phyloP scores from a whole-genome alignment of 139 green algal genomes.

The Tetraselmis chui region DNA sequence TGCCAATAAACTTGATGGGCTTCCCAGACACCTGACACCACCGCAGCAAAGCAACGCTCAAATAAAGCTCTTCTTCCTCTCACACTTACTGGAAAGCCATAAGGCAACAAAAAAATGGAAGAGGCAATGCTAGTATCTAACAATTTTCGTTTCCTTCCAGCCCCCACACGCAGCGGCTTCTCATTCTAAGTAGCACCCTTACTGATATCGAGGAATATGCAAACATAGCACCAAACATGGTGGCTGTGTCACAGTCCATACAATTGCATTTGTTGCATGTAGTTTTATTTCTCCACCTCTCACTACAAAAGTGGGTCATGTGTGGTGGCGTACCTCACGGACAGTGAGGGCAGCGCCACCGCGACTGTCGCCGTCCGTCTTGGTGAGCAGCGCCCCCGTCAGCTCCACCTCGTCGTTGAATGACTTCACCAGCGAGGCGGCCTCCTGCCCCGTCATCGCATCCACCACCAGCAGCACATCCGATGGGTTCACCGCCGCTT shows the following conservation, averaged over 20 bases:
- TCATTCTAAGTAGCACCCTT: neutral
- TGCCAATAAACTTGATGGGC: constrained; percentile 98
- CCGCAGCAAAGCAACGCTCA: constrained; percentile 4
- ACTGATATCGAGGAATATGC: too few species aligned
- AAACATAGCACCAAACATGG: too few species aligned
- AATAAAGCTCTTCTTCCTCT: too few species aligned
- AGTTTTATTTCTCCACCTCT: constrained; percentile 3
- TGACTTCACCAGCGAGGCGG: constrained; percentile 74
- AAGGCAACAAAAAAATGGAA: too few species aligned
- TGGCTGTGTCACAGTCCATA: too few species aligned
- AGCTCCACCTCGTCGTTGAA: constrained; percentile 78
- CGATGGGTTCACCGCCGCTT: constrained; percentile 64
- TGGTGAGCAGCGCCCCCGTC: constrained; percentile 91
- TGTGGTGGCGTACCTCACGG: constrained; percentile 85
- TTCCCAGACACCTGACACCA: constrained; percentile 54
- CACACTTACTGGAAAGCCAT: too few species aligned
- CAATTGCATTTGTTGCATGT: too few species aligned
- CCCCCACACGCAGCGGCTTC: neutral
- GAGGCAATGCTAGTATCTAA: too few species aligned
- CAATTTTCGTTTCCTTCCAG: too few species aligned
- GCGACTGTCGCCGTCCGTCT: constrained; percentile 94
- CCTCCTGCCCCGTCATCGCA: constrained; percentile 97
- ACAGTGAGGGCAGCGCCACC: constrained; percentile 91
- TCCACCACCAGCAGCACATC: constrained; percentile 97
- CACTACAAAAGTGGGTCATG: too few species aligned